Conservation (phyloP, 1,284 basidiomycete genomes). For the Ustilago sp. region DNA sequence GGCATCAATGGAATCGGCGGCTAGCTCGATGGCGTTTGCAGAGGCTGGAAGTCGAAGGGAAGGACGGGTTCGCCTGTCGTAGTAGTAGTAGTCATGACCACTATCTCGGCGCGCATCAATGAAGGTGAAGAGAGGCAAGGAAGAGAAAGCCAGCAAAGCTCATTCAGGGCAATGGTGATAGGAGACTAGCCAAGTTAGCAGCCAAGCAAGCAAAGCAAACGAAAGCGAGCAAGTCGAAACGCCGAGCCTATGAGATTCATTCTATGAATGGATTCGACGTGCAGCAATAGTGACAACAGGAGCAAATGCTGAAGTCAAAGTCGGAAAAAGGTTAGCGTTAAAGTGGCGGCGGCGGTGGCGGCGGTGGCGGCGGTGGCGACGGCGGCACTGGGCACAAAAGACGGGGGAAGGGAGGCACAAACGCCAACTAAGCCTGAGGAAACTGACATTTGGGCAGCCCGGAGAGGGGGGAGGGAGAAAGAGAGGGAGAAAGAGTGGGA, state of each 20-base stretch:
- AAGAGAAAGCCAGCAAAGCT: neutral
- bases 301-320: neutral
- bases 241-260: conserved; percentile 10
- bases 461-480: neutral
- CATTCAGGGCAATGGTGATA: neutral
- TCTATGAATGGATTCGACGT: conserved; percentile 11
- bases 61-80: neutral
- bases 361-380: neutral
- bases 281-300: neutral
- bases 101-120: neutral
- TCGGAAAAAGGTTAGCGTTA: conserved; percentile 2
- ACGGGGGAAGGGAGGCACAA: neutral
- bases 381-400: conserved; percentile 3
- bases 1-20: neutral
- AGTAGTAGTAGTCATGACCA: neutral
- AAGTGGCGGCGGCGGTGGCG: neutral
- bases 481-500: neutral
- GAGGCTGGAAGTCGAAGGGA: neutral
- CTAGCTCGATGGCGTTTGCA: neutral
- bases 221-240: conserved; percentile 14
- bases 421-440: neutral
- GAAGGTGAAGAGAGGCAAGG: neutral
- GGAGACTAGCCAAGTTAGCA: neutral
- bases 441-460: neutral
- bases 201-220: neutral